Conservation (phyloP, 2,329 filamentous ascomycete species). For the Ciborinia camelliae region DNA sequence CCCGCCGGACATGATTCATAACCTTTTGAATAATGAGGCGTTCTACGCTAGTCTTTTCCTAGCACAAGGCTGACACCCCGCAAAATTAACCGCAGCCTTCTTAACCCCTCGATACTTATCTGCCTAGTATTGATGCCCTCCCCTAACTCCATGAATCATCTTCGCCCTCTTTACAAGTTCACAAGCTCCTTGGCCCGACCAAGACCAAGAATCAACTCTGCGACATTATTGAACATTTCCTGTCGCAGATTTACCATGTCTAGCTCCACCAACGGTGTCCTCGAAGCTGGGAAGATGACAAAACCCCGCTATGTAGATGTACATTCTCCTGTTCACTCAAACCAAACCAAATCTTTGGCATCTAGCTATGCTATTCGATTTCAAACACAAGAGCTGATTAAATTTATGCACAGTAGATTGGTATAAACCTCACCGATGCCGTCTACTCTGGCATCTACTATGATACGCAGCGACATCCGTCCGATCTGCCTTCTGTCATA, state of each 20-base stretch:
- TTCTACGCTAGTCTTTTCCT: background rate
- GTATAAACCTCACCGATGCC: conserved; percentile 92
- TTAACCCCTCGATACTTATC: background rate
- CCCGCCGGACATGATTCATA: too few species aligned
- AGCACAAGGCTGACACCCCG: conserved; percentile 7
- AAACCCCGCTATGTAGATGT: conserved; percentile 21
- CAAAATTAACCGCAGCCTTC: conserved; percentile 3
- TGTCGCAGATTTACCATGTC: conserved; percentile 9
- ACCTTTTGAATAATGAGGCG: background rate
- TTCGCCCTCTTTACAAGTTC: background rate
- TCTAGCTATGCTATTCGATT: background rate
- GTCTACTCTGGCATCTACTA: conserved; percentile 85
- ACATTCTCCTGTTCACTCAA: conserved; percentile 8
- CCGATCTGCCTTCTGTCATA: conserved; percentile 75
- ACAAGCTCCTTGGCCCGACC: background rate
- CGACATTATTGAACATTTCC: background rate
- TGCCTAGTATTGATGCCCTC: too few species aligned
- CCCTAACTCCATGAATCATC: conserved; percentile 4
- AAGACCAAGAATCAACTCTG: background rate
- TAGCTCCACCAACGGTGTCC: background rate
- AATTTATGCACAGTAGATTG: conserved; percentile 54
- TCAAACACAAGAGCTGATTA: conserved; percentile 5
- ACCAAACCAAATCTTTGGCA: background rate
- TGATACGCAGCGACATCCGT: conserved; percentile 69
- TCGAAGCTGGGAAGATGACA: background rate